These are phyloP conservation scores for Sicyos baderoa DNA, from an alignment of 306 rosid genomes.

Conservation along the genomic window DNA sequence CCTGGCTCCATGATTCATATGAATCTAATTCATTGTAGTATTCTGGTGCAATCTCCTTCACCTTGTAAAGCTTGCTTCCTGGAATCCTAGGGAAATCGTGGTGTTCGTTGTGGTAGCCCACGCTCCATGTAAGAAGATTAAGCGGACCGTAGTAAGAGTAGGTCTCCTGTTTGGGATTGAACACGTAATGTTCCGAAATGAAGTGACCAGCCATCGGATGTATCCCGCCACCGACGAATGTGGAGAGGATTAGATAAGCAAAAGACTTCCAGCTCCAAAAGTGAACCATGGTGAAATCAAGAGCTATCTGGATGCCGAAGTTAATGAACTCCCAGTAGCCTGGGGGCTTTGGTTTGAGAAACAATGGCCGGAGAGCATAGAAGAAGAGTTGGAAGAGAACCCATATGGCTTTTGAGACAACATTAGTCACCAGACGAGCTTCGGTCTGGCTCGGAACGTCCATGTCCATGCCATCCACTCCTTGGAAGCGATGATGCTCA, in stretches of 20 bases:
- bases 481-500: constrained; percentile 88
- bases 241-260: constrained; percentile 66
- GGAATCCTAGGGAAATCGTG: constrained; percentile 90
- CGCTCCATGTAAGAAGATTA: constrained; percentile 77
- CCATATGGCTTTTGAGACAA: constrained; percentile 54
- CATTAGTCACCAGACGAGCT: constrained; percentile 59
- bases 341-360: constrained; percentile 87
- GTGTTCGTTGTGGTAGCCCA: constrained; percentile 88
- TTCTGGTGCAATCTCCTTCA: constrained; percentile 80
- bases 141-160: constrained; percentile 88
- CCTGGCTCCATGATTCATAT: constrained; percentile 34
- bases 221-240: constrained; percentile 89
- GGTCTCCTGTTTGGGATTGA: constrained; percentile 79
- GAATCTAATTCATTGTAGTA: constrained; percentile 49
- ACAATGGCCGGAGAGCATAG: constrained; percentile 73
- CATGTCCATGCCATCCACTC: constrained; percentile 89
- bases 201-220: constrained; percentile 98
- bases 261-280: constrained; percentile 70
- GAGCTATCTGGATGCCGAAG: constrained; percentile 50
- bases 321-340: constrained; percentile 77
- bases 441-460: constrained; percentile 71
- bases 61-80: constrained; percentile 74
- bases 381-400: constrained; percentile 81
- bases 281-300: constrained; percentile 56
- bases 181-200: constrained; percentile 86